These are phyloP conservation scores for Capronia americana DNA, from an alignment of 2,329 filamentous ascomycete species.

Conservation along the genomic window DNA sequence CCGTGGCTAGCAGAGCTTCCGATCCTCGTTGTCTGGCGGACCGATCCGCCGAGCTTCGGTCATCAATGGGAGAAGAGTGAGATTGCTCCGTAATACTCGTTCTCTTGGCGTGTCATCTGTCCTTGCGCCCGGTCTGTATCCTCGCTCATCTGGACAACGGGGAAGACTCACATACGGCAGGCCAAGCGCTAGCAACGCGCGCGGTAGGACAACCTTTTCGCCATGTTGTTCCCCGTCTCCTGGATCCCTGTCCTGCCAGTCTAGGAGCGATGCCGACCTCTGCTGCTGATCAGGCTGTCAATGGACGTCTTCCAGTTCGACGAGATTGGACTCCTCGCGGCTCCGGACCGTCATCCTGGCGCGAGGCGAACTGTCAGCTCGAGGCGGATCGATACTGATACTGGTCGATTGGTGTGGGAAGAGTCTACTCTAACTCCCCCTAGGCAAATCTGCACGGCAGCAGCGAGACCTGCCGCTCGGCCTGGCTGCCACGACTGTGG, in stretches of 20 bases:
- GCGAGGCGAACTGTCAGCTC: background rate
- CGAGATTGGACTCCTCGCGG: background rate
- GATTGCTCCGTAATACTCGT: background rate
- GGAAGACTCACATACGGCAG: background rate
- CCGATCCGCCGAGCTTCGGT: background rate
- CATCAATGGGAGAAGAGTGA: too few species aligned
- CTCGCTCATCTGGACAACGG: background rate
- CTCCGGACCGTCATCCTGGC: background rate
- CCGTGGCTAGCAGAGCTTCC: background rate
- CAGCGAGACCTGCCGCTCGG: background rate
- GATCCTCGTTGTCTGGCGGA: background rate
- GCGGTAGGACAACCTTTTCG: background rate
- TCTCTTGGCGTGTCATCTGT: background rate
- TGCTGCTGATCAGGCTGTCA: background rate
- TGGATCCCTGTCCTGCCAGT: background rate
- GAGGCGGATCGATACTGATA: background rate
- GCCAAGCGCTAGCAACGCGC: background rate
- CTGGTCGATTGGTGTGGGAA: background rate
- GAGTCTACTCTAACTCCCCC: background rate
- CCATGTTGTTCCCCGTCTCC: background rate
- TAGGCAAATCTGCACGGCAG: background rate
- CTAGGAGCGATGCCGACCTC: background rate
- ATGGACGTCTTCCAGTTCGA: background rate
- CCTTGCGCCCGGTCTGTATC: background rate
- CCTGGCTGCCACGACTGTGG: background rate